Conservation (phyloP, 352 stramenopile genomes). For the Globisporangium recalcitrans region DNA sequence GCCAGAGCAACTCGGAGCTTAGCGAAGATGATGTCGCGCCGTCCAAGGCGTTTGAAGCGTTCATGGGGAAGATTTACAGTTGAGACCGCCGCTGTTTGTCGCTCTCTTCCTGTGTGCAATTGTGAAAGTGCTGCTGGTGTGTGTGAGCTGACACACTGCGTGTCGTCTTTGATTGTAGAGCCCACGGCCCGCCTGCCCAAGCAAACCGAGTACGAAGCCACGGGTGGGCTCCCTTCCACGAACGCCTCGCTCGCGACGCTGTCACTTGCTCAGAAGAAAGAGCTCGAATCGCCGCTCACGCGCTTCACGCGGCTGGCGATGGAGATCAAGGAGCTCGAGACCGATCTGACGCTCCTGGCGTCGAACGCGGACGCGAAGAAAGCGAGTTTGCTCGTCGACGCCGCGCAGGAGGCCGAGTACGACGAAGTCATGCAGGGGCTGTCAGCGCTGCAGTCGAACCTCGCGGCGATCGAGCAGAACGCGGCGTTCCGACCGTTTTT, state of each 20-base stretch:
- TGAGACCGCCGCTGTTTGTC: slow-evolving; percentile 8
- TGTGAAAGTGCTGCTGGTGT: neutral
- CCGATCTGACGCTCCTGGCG: slow-evolving; percentile 52
- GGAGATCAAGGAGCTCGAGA: slow-evolving; percentile 67
- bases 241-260: neutral
- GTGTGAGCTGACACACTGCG: neutral
- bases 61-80: slow-evolving; percentile 86
- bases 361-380: slow-evolving; percentile 36
- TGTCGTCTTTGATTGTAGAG: slow-evolving; percentile 24
- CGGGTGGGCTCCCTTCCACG: slow-evolving; percentile 3
- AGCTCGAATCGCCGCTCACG: slow-evolving; percentile 62
- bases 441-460: slow-evolving; percentile 52
- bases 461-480: slow-evolving; percentile 56
- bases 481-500: slow-evolving; percentile 55
- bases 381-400: slow-evolving; percentile 49
- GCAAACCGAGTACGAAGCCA: slow-evolving; percentile 52
- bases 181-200: slow-evolving; percentile 29
- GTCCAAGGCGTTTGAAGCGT: slow-evolving; percentile 62
- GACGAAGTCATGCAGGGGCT: slow-evolving; percentile 62
- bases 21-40: slow-evolving; percentile 48
- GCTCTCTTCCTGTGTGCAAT: neutral
- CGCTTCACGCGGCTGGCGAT: slow-evolving; percentile 63
- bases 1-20: slow-evolving; percentile 51
- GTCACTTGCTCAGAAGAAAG: slow-evolving; percentile 14
- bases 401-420: slow-evolving; percentile 58